phyloP scores from a whole-genome alignment of 2,329 filamentous ascomycete species.

The Aaosphaeria arxii region DNA sequence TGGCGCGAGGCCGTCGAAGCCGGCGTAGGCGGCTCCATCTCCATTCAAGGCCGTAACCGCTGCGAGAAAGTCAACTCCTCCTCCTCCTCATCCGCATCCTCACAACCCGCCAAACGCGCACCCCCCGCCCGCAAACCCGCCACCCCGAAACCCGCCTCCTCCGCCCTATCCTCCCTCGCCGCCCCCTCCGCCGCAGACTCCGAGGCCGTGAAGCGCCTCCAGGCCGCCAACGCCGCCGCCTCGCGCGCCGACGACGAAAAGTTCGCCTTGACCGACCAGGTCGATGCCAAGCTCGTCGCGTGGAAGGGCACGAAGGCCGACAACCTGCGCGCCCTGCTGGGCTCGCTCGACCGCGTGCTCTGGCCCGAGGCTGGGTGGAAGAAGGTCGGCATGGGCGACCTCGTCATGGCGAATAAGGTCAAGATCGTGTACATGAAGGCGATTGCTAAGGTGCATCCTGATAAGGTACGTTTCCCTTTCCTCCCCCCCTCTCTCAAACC shows the following conservation, averaged over 20 bases:
- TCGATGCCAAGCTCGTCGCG: conserved; percentile 72
- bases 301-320: conserved; percentile 94
- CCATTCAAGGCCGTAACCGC: conserved; percentile 79
- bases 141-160: conserved; percentile 26
- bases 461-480: conserved; percentile 70
- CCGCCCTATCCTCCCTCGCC: conserved; percentile 43
- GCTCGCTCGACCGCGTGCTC: conserved; percentile 81
- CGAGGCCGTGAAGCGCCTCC: conserved; percentile 77
- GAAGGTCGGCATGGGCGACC: conserved; percentile 89
- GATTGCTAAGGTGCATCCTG: conserved; percentile 96
- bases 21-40: conserved; percentile 80
- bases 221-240: conserved; percentile 80
- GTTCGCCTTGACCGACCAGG: conserved; percentile 80
- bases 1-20: conserved; percentile 83
- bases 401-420: conserved; percentile 90
- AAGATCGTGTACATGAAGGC: conserved; percentile 99
- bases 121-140: conserved; percentile 18
- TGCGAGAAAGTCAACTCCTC: conserved; percentile 80
- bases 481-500: not conserved
- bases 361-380: conserved; percentile 96
- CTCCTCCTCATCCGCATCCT: conserved; percentile 6
- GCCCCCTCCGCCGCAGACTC: conserved; percentile 49
- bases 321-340: conserved; percentile 83
- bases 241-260: conserved; percentile 90
- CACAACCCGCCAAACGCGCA: no score